Base-by-base conservation (phyloP, 2,329 filamentous ascomycete genomes). In the Hymenotorrendiella dingleyae region DNA sequence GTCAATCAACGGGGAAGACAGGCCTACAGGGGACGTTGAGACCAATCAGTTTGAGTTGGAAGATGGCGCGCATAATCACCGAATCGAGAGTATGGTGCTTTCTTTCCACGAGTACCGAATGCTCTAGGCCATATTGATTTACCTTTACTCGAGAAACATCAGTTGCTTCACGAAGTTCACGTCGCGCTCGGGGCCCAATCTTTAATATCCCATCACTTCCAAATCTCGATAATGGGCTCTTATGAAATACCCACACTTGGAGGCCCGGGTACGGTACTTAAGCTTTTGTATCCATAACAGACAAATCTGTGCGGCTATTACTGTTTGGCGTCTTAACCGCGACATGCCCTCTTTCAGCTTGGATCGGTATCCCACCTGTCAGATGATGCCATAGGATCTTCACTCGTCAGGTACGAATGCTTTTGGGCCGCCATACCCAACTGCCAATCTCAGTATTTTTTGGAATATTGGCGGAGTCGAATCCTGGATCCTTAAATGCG, bases 401-500 rank as follows among this genome's bases (percentile, higher is more conserved):
- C 42, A 26, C 34, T 34, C 37, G 46, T 57, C 48, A 57, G 54
- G 55, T 54, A 58, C 49, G 32, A 35, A 49, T 52, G 45, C 42
- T 26, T 50, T 58, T 55, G 47, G 56, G 56, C 53, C 50, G 56
- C 54, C 17, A 58, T 56, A 53, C n/a, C n/a, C n/a, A n/a, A n/a
- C n/a, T n/a, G n/a, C n/a, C n/a, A n/a, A n/a, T n/a, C n/a, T n/a
- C n/a, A n/a, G n/a, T n/a, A n/a, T n/a, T n/a, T n/a, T n/a, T n/a
- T n/a, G n/a, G n/a, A n/a, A n/a, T n/a, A n/a, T n/a, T n/a, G n/a
- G n/a, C n/a, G n/a, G n/a, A n/a, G n/a, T n/a, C n/a, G n/a, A n/a
- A n/a, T n/a, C n/a, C n/a, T n/a, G n/a, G n/a, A n/a, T n/a, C n/a
- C n/a, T n/a, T n/a, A n/a, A n/a, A n/a, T n/a, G n/a, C n/a, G n/a